Evolutionary conservation across 768 basidiomycete genomes (phyloP).

Genomic region (Macrolepiota albuminosa): DNA sequence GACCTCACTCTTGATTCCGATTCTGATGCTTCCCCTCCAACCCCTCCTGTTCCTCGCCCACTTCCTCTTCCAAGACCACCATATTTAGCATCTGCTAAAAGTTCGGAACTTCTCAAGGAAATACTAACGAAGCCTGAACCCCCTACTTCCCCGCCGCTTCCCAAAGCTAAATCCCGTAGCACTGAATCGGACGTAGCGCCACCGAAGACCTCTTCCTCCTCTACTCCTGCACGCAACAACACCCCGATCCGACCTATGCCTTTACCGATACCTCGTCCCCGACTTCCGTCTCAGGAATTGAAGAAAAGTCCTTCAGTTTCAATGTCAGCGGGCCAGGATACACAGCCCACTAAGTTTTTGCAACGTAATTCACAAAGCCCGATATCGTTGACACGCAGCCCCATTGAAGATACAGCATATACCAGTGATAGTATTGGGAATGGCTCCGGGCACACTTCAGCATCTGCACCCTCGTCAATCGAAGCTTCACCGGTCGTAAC

Average conservation of each 20-base stretch:
- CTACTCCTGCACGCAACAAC: not conserved
- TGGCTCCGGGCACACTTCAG: not conserved
- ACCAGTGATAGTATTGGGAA: not conserved
- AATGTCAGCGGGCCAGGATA: not conserved
- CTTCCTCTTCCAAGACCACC: not conserved
- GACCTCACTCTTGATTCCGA: slow-evolving; percentile 12
- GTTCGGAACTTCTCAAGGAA: not conserved
- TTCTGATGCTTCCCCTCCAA: not conserved
- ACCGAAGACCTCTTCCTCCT: not conserved
- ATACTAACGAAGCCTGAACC: not conserved
- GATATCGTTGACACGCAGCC: not conserved
- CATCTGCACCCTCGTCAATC: not conserved
- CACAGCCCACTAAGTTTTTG: not conserved
- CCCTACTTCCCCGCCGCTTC: not conserved
- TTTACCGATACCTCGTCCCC: slow-evolving; percentile 10
- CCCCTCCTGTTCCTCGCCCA: not conserved
- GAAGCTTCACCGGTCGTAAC: not conserved
- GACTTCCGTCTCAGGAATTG: not conserved
- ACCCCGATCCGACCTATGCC: slow-evolving; percentile 4
- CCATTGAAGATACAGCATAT: not conserved
- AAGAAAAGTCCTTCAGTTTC: not conserved
- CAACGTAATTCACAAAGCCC: not conserved
- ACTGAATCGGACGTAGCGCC: not conserved
- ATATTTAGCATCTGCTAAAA: not conserved
- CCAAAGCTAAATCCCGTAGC: not conserved